Percentiles rank a stretch among this genome's conserved stretches.
These are phyloP conservation scores for Yarrowia sp. DNA, from an alignment of 805 yeast genomes.

Conservation along the genomic window DNA sequence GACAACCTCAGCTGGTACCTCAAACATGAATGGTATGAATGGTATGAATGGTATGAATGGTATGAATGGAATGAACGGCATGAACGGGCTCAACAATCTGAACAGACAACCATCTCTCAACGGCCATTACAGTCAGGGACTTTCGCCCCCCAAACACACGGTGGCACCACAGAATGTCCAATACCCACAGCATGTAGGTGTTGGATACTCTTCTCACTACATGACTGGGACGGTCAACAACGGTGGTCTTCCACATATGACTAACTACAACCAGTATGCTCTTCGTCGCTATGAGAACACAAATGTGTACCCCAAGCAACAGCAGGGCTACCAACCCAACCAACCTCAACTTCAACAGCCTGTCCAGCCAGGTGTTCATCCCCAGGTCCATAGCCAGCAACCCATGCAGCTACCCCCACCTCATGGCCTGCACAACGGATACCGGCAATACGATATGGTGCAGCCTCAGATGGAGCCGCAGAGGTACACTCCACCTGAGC, in stretches of 20 bases:
- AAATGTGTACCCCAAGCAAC: constrained; percentile 3
- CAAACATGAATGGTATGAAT: background rate
- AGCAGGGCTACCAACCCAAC: constrained; percentile 3
- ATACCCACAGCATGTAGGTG: constrained; percentile 16
- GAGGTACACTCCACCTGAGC: constrained; percentile 22
- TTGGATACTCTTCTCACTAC: background rate
- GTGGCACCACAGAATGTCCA: constrained; percentile 12
- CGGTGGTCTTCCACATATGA: constrained; percentile 17
- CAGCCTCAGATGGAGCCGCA: constrained; percentile 12
- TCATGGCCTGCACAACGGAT: constrained; percentile 7
- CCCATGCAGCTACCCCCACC: constrained; percentile 24
- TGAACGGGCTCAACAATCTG: background rate
- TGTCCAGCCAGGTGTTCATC: constrained; percentile 6
- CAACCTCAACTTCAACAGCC: constrained; percentile 19
- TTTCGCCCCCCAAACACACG: constrained; percentile 20
- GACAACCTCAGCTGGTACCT: background rate
- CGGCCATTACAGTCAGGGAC: constrained; percentile 23
- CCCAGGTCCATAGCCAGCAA: constrained; percentile 15
- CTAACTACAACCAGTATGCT: constrained; percentile 22
- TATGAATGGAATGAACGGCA: background rate
- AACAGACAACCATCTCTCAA: background rate
- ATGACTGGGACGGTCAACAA: background rate
- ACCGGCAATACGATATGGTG: background rate
- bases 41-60: background rate
- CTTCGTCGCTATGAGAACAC: constrained; percentile 4